These are phyloP conservation scores for Umbelopsis vinacea DNA, from an alignment of 192 early-diverging fungal species.

Conservation along the genomic window DNA sequence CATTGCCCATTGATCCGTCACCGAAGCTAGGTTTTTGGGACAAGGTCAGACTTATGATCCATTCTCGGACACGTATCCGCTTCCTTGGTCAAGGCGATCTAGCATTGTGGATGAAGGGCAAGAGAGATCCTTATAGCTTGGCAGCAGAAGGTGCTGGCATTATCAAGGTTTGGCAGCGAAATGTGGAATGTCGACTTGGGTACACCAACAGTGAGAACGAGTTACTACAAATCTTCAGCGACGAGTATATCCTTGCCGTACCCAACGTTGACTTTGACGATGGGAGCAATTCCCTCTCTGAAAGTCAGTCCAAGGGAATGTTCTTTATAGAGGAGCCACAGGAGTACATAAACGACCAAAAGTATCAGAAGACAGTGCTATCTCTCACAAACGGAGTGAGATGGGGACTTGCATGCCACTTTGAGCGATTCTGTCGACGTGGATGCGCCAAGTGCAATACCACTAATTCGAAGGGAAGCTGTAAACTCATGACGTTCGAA, in stretches of 20 bases:
- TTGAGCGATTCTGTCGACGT: slow-evolving; percentile 30
- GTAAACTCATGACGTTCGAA: slow-evolving; percentile 28
- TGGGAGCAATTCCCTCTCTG: neutral
- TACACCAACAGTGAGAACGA: slow-evolving; percentile 41
- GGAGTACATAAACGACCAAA: slow-evolving; percentile 6
- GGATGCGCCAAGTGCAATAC: neutral
- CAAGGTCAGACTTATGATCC: slow-evolving; percentile 38
- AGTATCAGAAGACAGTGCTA: slow-evolving; percentile 33
- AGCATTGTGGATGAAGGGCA: slow-evolving; percentile 37
- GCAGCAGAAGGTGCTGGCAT: slow-evolving; percentile 33
- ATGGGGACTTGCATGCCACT: slow-evolving; percentile 42
- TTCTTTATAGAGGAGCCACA: slow-evolving; percentile 15
- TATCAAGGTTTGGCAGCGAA: slow-evolving; percentile 36
- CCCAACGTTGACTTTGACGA: slow-evolving; percentile 26
- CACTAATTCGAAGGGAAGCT: slow-evolving; percentile 6
- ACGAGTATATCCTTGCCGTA: slow-evolving; percentile 37
- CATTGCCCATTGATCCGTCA: slow-evolving; percentile 35
- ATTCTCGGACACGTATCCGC: slow-evolving; percentile 24
- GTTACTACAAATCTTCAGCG: slow-evolving; percentile 40
- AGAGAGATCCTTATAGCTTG: slow-evolving; percentile 38
- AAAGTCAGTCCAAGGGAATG: neutral
- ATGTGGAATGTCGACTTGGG: slow-evolving; percentile 35
- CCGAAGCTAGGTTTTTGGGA: slow-evolving; percentile 42
- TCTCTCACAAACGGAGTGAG: slow-evolving; percentile 36
- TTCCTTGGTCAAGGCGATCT: slow-evolving; percentile 35